Evolutionary conservation across 2,329 filamentous ascomycete genomes (phyloP).

Genomic region (Fusarium solani-melongenae): DNA sequence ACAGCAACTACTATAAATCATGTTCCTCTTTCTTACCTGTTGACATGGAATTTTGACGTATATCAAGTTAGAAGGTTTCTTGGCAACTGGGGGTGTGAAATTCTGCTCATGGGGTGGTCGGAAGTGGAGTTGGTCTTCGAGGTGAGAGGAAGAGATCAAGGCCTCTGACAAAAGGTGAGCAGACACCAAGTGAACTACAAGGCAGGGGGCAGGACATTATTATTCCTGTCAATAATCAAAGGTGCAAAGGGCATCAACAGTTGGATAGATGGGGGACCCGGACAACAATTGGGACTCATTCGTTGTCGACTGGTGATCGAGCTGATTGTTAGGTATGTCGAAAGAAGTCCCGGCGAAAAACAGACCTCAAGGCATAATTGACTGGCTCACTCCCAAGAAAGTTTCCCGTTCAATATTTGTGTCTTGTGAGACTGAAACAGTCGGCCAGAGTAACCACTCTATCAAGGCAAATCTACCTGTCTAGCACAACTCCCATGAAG

Average conservation of each 20-base stretch:
- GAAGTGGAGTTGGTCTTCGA: background rate
- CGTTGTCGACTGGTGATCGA: background rate
- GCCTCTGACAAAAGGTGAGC: too few species aligned
- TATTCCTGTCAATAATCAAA: background rate
- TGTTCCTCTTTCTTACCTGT: background rate
- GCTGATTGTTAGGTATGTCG: background rate
- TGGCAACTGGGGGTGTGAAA: background rate
- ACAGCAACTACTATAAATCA: background rate
- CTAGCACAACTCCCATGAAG: slow-evolving; percentile 13
- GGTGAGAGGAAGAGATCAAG: background rate
- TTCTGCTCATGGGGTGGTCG: background rate
- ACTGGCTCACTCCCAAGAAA: background rate
- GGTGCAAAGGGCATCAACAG: background rate
- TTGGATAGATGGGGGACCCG: background rate
- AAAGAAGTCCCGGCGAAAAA: background rate
- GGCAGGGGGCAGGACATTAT: background rate
- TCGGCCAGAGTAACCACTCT: background rate
- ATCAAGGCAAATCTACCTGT: background rate
- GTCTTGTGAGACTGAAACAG: background rate
- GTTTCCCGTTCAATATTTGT: background rate
- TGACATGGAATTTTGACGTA: background rate
- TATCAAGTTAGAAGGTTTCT: too few species aligned
- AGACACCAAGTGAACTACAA: background rate
- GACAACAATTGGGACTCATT: background rate
- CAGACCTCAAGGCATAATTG: background rate